These are phyloP conservation scores for Nakazawaea ambrosiae DNA, from an alignment of 805 yeast genomes.

Conservation along the genomic window DNA sequence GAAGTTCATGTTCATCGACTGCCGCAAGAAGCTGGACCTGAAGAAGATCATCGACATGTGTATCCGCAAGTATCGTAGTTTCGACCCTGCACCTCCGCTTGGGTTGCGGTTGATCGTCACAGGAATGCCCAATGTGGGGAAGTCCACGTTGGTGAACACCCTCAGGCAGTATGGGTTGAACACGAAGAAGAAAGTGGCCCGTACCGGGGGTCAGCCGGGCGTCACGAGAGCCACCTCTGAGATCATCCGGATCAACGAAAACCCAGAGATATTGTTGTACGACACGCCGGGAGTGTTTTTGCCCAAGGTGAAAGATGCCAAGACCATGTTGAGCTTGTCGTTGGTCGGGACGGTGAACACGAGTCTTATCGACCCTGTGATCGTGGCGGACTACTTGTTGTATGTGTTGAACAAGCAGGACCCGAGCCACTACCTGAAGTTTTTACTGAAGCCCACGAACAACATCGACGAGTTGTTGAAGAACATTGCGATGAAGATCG, in stretches of 20 bases:
- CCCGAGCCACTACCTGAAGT: constrained; percentile 36
- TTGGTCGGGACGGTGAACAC: constrained; percentile 71
- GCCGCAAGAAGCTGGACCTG: constrained; percentile 45
- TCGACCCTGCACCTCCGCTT: constrained; percentile 72
- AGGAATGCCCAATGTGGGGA: constrained; percentile 99
- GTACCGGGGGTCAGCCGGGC: constrained; percentile 85
- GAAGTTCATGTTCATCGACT: constrained; percentile 49
- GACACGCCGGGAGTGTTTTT: constrained; percentile 93
- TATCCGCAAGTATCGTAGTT: constrained; percentile 32
- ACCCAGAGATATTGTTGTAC: constrained; percentile 62
- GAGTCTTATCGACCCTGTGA: constrained; percentile 69
- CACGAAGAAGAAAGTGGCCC: constrained; percentile 56
- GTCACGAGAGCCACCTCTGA: constrained; percentile 78
- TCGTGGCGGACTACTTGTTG: constrained; percentile 80
- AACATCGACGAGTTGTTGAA: constrained; percentile 50
- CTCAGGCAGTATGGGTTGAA: constrained; percentile 36
- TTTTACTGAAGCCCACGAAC: constrained; percentile 61
- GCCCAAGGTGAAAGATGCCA: constrained; percentile 59
- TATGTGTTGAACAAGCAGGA: constrained; percentile 65
- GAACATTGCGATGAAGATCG: constrained; percentile 36
- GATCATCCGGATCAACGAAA: constrained; percentile 52
- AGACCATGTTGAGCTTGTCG: constrained; percentile 69
- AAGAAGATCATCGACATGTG: constrained; percentile 42
- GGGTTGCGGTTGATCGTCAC: constrained; percentile 72
- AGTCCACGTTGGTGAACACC: constrained; percentile 78